Evolutionary conservation across 352 stramenopile genomes (phyloP), one percentile per base, ranked within the genome.

Genomic region (Phytophthora pistaciae): DNA sequence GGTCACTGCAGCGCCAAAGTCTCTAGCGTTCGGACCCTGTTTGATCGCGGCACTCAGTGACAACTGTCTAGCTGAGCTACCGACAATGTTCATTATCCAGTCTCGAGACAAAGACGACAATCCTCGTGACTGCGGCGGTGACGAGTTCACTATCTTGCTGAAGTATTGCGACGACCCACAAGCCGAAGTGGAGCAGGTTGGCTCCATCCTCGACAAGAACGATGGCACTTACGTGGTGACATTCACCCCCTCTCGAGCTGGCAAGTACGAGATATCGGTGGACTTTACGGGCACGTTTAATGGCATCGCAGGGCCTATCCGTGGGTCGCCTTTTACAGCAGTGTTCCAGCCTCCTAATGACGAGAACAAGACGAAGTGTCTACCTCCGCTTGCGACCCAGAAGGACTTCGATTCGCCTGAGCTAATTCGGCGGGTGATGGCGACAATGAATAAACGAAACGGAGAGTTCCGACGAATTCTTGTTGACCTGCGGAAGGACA

Each of bases 161-260:
- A 86, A 76, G 38, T 58, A 68, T 52, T 79, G 68, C 75, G 60
- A 81, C 65, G 85, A 90, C 6, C 68, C 78, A 31, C 71, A 74
- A 23, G 67, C 68, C 8, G 88, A 80, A 64, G 57, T 67, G 53
- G 74, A 87, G 52, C 72, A 84, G 14, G 84, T 83, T 66, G 78
- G 65, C 25, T 79, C 72, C 5, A 81, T 95, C 49, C 29, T 80
- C 25, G 97, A 99, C 75, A 95, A 98, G 56, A 86, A 95, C 36
- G 93, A 99, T 74, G 97, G 97, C 40, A 98, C 91, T 4, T 99
- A 99, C 61, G 76, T 96, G 31, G 96, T 99, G 3, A 92, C 92
- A 10, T 98, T 98, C 68, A 91, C 80, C 2, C 85, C 94, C 25
- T 83, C 92, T 6, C 68, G 77, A 20, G 68, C 90, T 18, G 97